Base-by-base conservation (phyloP, 2,329 filamentous ascomycete species). In the Ophiocordyceps polyrhachis-furcata region DNA sequence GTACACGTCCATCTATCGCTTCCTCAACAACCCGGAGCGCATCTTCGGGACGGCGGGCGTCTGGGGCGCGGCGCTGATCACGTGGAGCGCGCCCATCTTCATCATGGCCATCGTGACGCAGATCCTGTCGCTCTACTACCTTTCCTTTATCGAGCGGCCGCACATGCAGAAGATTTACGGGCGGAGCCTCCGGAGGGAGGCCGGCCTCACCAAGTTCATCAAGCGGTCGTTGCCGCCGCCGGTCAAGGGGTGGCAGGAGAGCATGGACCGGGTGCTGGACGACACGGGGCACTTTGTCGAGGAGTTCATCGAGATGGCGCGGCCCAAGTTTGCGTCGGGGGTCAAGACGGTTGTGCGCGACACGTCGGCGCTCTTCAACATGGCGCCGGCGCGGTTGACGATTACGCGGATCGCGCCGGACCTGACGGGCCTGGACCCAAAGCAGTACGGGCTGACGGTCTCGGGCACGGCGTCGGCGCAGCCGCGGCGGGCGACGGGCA, bases 131-230 rank as follows among this genome's bases (percentile, higher is more conserved):
- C 69, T 96, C 29, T 78, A 71, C 28, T 95, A 95, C 65, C 84
- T 98, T 45, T 84, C 93, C 47, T 83, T 89, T 51, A 83, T 98
- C 11, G 91, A 98, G 63, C 81, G 88, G 48, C 91, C 89, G 14
- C 91, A 98, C 61, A 96, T 98, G 88, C 84, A 94, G 60, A 96
- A 94, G 69, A 74, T 96, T 17, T 98, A 98, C 56, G 89, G 91
- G 40, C 73, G 79, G 53, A 81, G 79, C 53, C 68, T 98, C 41
- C 81, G 91, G 47, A 70, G 81, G 50, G 86, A 94, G 59, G 91
- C 91, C 12, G 91, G 91, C 43, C 71, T 98, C 37, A 89, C 88
- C 47, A 93, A 88, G 64, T 95, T 85, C 55, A 74, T 98, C 58
- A 85, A 86, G 60, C 79, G 83, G 50, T 86, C 87, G 12, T 67